Evolutionary conservation across 2,329 filamentous ascomycete species (phyloP).

Genomic region (Mollisia scopiformis): DNA sequence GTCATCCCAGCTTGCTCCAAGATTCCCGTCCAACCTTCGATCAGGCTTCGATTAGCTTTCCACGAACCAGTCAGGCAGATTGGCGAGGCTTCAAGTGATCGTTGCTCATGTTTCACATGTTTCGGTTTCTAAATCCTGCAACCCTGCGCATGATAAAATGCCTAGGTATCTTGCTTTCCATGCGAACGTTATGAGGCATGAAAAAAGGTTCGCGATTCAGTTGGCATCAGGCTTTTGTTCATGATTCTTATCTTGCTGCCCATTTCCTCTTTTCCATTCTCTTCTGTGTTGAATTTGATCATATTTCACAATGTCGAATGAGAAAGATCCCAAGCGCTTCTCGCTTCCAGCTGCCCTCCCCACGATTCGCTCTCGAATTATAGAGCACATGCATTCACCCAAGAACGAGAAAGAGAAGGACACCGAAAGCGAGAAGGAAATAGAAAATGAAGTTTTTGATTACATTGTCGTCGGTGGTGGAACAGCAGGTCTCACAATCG

Average conservation of each 20-base stretch:
- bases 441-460: neutral
- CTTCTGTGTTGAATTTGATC: no score
- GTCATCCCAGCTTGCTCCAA: no score
- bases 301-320: no score
- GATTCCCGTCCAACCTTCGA: no score
- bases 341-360: neutral
- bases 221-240: neutral
- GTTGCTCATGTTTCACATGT: neutral
- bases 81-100: neutral
- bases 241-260: no score
- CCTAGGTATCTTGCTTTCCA: neutral
- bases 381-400: no score
- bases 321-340: neutral
- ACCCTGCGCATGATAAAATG: neutral
- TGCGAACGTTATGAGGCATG: neutral
- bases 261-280: no score
- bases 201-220: neutral
- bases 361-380: no score
- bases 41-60: conserved; percentile 48
- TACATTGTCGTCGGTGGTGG: conserved; percentile 15
- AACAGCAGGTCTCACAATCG: conserved; percentile 19
- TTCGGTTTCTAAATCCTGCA: neutral
- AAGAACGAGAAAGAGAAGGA: no score
- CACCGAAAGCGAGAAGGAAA: neutral
- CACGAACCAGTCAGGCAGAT: conserved; percentile 41